Conservation (phyloP, 179 eudicot genomes). For the Nepenthes alata region DNA sequence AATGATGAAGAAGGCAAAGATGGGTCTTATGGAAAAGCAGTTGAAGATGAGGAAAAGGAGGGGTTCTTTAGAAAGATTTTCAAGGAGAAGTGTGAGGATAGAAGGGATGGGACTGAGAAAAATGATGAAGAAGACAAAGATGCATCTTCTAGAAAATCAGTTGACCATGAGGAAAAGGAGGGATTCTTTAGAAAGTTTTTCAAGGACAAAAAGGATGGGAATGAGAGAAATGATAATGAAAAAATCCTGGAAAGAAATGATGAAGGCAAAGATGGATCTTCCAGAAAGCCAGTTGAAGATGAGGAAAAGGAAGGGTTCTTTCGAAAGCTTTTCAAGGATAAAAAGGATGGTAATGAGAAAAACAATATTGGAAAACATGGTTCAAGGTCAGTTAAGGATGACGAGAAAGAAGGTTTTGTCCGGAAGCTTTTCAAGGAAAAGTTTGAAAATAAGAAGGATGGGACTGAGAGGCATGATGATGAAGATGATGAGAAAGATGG, state of each 20-base stretch:
- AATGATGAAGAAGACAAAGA: conserved; percentile 21
- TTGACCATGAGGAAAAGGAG: conserved; percentile 29
- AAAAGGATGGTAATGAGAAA: conserved; percentile 30
- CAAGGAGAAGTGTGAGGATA: conserved; percentile 35
- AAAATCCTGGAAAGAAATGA: background rate
- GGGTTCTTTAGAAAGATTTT: conserved; percentile 41
- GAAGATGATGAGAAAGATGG: conserved; percentile 78
- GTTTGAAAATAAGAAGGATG: conserved; percentile 69
- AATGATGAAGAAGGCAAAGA: conserved; percentile 29
- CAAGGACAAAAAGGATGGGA: conserved; percentile 1
- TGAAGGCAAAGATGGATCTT: conserved; percentile 9
- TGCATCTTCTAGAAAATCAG: conserved; percentile 1
- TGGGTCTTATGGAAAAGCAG: conserved; percentile 19
- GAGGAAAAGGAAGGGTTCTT: conserved; percentile 58
- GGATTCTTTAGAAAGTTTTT: conserved; percentile 9
- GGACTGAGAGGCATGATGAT: conserved; percentile 34
- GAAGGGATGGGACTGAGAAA: conserved; percentile 30
- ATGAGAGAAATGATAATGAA: conserved; percentile 2
- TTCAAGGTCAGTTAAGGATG: conserved; percentile 32
- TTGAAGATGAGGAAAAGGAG: conserved; percentile 59
- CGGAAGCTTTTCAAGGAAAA: conserved; percentile 75
- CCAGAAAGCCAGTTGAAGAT: conserved; percentile 30
- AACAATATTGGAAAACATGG: conserved; percentile 17
- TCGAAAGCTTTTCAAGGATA: conserved; percentile 28
- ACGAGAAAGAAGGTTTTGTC: conserved; percentile 73